Conservation (phyloP, 805 yeast species). For the Barnettozyma sp. region DNA sequence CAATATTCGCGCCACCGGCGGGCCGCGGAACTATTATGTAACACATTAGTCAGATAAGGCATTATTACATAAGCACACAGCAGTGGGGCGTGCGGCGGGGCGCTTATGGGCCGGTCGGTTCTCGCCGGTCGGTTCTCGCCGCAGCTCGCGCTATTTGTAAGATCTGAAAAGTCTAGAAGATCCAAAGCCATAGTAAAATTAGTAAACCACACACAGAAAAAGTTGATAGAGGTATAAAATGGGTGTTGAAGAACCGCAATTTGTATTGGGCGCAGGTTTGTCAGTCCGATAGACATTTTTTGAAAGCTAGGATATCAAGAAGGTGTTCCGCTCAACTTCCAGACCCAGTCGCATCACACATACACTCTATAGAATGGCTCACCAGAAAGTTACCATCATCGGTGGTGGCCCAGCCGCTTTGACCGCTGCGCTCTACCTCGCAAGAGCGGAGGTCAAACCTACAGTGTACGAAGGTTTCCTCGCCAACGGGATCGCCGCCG, state of each 20-base stretch:
- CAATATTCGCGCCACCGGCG: no score
- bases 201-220: no score
- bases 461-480: slow-evolving; percentile 88
- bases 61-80: no score
- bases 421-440: slow-evolving; percentile 95
- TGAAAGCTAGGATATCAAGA: no score
- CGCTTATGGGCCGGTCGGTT: no score
- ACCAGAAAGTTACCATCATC: slow-evolving; percentile 76
- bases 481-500: slow-evolving; percentile 98
- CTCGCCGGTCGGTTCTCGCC: no score
- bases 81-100: no score
- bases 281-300: no score
- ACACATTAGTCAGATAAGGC: no score
- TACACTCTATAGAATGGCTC: slow-evolving; percentile 51
- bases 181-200: background rate
- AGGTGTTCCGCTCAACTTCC: slow-evolving; percentile 4
- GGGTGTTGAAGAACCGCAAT: slow-evolving; percentile 5
- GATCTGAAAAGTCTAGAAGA: background rate
- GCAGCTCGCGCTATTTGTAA: no score
- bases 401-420: slow-evolving; percentile 99
- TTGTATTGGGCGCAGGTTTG: no score
- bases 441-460: slow-evolving; percentile 95
- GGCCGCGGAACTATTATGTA: no score
- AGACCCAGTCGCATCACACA: slow-evolving; percentile 1
- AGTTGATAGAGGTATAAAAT: slow-evolving; percentile 3